Evolutionary conservation across 352 stramenopile species (phyloP).

Genomic region (Ophiocytium majus): DNA sequence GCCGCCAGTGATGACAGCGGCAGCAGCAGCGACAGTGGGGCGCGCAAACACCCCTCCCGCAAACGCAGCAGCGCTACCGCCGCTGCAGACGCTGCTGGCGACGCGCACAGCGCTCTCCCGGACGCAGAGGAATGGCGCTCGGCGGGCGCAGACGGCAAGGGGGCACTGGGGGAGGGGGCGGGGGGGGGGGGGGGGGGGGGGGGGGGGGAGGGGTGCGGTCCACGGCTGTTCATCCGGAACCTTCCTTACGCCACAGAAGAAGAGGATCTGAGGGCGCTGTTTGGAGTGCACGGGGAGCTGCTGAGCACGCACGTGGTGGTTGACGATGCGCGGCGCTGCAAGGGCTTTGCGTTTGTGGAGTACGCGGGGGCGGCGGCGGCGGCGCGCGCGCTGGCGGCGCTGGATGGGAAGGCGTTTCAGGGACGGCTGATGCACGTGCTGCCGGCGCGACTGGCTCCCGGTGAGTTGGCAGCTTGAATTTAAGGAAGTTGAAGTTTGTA

Average conservation of each 20-base stretch:
- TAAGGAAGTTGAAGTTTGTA: no score
- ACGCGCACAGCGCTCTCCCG: neutral
- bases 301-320: conserved; percentile 91
- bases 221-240: conserved; percentile 95
- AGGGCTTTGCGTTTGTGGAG: conserved; percentile 94
- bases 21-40: neutral
- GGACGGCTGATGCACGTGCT: conserved; percentile 90
- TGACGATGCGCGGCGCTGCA: conserved; percentile 88
- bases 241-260: conserved; percentile 91
- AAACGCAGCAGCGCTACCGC: neutral
- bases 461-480: no score
- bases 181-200: conserved; percentile 60
- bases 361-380: conserved; percentile 87
- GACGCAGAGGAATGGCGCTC: no score
- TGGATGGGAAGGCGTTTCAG: conserved; percentile 92
- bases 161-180: no score
- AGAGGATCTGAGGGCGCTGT: conserved; percentile 88
- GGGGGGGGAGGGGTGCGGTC: conserved; percentile 33
- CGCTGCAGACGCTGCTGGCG: neutral
- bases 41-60: neutral
- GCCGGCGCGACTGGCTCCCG: conserved; percentile 67
- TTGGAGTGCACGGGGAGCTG: conserved; percentile 78
- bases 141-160: no score
- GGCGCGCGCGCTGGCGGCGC: conserved; percentile 71
- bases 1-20: no score